Evolutionary conservation across 1,284 basidiomycete species (phyloP).

Genomic region (Ustilago shanxiensis): DNA sequence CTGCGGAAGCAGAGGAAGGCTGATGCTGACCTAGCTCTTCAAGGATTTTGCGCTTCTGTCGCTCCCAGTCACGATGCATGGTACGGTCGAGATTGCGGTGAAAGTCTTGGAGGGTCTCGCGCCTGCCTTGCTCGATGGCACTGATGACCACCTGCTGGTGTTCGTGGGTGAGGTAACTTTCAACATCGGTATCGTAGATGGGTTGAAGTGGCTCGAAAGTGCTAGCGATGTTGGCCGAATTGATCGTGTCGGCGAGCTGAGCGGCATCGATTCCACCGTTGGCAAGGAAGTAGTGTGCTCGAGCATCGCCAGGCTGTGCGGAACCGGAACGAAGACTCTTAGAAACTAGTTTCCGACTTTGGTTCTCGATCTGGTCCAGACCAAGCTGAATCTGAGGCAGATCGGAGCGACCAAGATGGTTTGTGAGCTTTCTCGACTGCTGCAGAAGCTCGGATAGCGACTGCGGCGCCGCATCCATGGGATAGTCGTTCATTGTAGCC

Average conservation of each 20-base stretch:
- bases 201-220: constrained; percentile 90
- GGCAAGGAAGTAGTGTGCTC: constrained; percentile 77
- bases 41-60: constrained; percentile 87
- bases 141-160: constrained; percentile 94
- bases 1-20: constrained; percentile 22
- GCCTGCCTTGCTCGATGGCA: constrained; percentile 88
- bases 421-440: constrained; percentile 67
- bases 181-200: constrained; percentile 88
- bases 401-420: constrained; percentile 73
- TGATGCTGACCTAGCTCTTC: constrained; percentile 81
- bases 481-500: constrained; percentile 60
- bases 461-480: constrained; percentile 55
- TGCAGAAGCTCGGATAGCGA: constrained; percentile 66
- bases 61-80: constrained; percentile 86
- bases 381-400: constrained; percentile 87
- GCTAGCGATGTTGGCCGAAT: constrained; percentile 83
- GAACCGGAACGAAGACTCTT: constrained; percentile 71
- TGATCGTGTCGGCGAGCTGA: constrained; percentile 81
- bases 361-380: constrained; percentile 90
- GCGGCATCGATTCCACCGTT: constrained; percentile 90
- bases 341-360: constrained; percentile 71
- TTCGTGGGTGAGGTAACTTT: constrained; percentile 83
- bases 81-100: constrained; percentile 83
- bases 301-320: constrained; percentile 74
- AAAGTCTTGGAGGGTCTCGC: constrained; percentile 87